Evolutionary conservation across 2,329 filamentous ascomycete species (phyloP).

Genomic region (Helotiales sp.): DNA sequence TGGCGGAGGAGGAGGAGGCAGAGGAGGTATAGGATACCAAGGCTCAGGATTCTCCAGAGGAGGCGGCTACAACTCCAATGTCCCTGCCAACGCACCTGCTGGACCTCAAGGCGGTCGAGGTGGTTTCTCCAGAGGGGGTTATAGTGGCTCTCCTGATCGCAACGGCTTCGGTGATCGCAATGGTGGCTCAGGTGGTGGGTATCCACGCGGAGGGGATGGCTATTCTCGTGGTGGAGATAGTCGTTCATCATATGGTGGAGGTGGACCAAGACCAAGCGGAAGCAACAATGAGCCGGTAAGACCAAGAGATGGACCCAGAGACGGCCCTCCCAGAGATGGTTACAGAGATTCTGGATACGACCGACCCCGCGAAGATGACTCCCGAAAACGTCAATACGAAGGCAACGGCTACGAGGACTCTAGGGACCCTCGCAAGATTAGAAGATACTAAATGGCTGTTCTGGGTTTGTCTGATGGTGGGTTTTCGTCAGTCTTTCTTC

Average conservation of each 20-base stretch:
- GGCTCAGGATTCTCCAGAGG: slow-evolving; percentile 40
- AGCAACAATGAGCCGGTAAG: slow-evolving; percentile 87
- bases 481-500: slow-evolving; percentile 50
- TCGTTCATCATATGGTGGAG: slow-evolving; percentile 42
- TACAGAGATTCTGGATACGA: slow-evolving; percentile 57
- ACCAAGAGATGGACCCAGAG: slow-evolving; percentile 48
- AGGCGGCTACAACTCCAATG: slow-evolving; percentile 44
- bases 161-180: slow-evolving; percentile 44
- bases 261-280: slow-evolving; percentile 49
- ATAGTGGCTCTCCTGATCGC: slow-evolving; percentile 41
- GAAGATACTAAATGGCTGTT: slow-evolving; percentile 61
- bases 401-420: slow-evolving; percentile 76
- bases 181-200: slow-evolving; percentile 45
- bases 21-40: slow-evolving; percentile 44
- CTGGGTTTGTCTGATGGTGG: slow-evolving; percentile 51
- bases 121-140: slow-evolving; percentile 48
- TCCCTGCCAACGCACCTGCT: slow-evolving; percentile 65
- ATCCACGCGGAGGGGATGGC: slow-evolving; percentile 48
- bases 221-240: slow-evolving; percentile 45
- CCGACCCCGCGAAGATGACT: slow-evolving; percentile 57
- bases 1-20: slow-evolving; percentile 41
- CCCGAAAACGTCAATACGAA: slow-evolving; percentile 60
- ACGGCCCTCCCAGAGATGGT: slow-evolving; percentile 48
- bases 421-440: slow-evolving; percentile 66
- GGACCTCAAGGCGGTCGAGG: slow-evolving; percentile 61